Evolutionary conservation across 768 basidiomycete species (phyloP).

Genomic region (Tulasnella sp.): DNA sequence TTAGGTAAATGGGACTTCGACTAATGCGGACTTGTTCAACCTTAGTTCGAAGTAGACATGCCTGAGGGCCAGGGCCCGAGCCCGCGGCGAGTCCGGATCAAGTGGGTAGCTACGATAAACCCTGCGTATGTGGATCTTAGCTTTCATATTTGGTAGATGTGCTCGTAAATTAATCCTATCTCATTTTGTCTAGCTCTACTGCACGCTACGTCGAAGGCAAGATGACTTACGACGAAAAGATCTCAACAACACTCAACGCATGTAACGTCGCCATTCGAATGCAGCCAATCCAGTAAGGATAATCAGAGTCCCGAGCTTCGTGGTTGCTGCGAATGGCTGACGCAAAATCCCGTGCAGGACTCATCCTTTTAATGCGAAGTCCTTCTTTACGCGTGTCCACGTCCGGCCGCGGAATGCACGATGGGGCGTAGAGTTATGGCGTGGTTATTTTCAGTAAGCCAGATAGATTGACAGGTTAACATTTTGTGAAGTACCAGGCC

Average conservation of each 20-base stretch:
- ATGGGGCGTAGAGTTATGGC: conserved; percentile 67
- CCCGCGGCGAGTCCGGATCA: neutral
- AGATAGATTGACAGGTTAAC: conserved; percentile 38
- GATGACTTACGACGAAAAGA: conserved; percentile 68
- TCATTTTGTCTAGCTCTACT: conserved; percentile 55
- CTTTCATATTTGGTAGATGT: neutral
- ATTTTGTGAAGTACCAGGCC: neutral
- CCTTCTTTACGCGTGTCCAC: conserved; percentile 67
- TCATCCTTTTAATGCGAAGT: conserved; percentile 73
- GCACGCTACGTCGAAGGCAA: conserved; percentile 56
- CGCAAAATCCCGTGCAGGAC: conserved; percentile 39
- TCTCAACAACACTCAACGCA: conserved; percentile 56
- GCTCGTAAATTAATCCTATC: neutral
- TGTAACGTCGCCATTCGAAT: conserved; percentile 75
- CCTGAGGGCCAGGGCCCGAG: too few relatives aligned
- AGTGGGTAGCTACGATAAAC: neutral
- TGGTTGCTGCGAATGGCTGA: neutral
- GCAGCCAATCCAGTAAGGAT: conserved; percentile 59
- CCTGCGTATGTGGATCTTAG: neutral
- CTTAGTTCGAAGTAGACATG: neutral
- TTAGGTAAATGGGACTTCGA: neutral
- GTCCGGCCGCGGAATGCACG: conserved; percentile 54
- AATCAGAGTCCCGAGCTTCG: neutral
- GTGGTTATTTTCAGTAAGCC: conserved; percentile 71
- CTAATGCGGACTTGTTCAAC: neutral